Percentiles rank a stretch among this genome's conserved stretches.
phyloP scores from a whole-genome alignment of 352 stramenopile genomes.

The Phytophthora hibernalis region DNA sequence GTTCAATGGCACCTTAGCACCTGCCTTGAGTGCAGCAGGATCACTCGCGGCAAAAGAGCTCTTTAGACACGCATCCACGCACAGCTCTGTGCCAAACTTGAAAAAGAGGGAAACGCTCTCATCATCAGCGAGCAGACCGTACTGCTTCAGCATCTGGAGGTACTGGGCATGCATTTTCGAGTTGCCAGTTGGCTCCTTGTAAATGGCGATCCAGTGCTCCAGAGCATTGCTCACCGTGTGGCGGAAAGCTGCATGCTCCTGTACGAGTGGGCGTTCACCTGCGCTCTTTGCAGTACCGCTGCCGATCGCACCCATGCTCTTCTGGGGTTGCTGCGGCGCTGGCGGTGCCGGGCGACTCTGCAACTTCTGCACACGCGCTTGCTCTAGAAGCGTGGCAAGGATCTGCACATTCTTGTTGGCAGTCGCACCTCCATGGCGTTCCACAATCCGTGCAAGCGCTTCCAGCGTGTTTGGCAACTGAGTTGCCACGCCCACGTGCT shows the following conservation, averaged over 20 bases:
- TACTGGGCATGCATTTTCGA: constrained; percentile 98
- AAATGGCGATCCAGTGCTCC: constrained; percentile 98
- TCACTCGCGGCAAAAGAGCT: constrained; percentile 58
- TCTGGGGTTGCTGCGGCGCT: constrained; percentile 28
- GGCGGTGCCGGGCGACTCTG: constrained; percentile 33
- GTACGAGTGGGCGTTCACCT: constrained; percentile 54
- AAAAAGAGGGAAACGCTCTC: constrained; percentile 98
- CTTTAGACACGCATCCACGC: constrained; percentile 97
- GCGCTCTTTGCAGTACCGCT: constrained; percentile 41
- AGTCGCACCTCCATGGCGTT: constrained; percentile 73
- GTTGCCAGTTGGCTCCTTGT: constrained; percentile 92
- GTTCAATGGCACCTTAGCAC: constrained; percentile 69
- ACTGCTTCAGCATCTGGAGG: constrained; percentile 97
- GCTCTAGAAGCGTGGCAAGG: constrained; percentile 76
- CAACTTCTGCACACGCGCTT: constrained; percentile 71
- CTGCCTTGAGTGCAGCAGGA: constrained; percentile 43
- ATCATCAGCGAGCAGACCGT: constrained; percentile 96
- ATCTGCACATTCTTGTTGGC: constrained; percentile 91
- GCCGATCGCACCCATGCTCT: constrained; percentile 69
- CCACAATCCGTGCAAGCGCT: constrained; percentile 85
- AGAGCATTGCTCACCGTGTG: constrained; percentile 93
- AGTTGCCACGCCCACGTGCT: constrained; percentile 91
- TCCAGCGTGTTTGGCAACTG: constrained; percentile 95
- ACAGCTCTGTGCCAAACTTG: constrained; percentile 96
- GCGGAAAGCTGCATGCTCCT: constrained; percentile 83